Percentiles rank a stretch among this genome's conserved stretches.
Conservation (phyloP, 2,329 filamentous ascomycete species). For the Orbilia blumenaviensis region DNA sequence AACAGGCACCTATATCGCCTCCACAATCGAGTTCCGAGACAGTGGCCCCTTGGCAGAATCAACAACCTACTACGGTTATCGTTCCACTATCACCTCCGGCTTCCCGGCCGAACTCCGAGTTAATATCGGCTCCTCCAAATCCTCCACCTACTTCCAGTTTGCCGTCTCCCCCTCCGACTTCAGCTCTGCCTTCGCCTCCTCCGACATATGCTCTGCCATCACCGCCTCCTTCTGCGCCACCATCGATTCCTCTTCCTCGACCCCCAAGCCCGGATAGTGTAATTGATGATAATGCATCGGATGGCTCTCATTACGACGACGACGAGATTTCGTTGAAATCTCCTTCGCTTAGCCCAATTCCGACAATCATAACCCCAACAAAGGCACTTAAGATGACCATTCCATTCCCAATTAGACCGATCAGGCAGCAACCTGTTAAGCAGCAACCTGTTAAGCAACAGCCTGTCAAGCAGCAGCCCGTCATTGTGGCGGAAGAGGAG, state of each 20-base stretch:
- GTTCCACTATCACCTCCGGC: slow-evolving; percentile 36
- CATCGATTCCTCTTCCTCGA: slow-evolving; percentile 29
- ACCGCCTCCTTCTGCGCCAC: slow-evolving; percentile 29
- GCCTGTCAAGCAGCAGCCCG: background rate
- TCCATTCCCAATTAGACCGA: background rate
- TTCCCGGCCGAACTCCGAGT: slow-evolving; percentile 38
- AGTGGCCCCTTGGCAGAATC: slow-evolving; percentile 4
- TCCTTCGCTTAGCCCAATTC: background rate
- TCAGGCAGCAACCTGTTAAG: background rate
- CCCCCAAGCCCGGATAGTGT: slow-evolving; percentile 26
- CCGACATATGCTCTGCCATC: slow-evolving; percentile 18
- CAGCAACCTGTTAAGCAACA: background rate
- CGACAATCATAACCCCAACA: background rate
- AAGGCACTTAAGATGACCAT: slow-evolving; percentile 8
- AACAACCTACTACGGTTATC: background rate
- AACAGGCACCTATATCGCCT: slow-evolving; percentile 5
- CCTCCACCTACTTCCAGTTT: background rate
- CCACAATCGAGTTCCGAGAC: slow-evolving; percentile 8
- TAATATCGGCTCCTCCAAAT: slow-evolving; percentile 22
- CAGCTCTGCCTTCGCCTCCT: slow-evolving; percentile 21
- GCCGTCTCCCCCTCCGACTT: slow-evolving; percentile 7
- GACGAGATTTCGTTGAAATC: slow-evolving; percentile 14
- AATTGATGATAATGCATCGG: slow-evolving; percentile 7
- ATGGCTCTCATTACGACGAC: slow-evolving; percentile 32
- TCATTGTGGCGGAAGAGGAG: slow-evolving; percentile 26